Evolutionary conservation across 345 rosid species (phyloP), one percentile per base, ranked within the genome.

Genomic region (Durio zibethinus): DNA sequence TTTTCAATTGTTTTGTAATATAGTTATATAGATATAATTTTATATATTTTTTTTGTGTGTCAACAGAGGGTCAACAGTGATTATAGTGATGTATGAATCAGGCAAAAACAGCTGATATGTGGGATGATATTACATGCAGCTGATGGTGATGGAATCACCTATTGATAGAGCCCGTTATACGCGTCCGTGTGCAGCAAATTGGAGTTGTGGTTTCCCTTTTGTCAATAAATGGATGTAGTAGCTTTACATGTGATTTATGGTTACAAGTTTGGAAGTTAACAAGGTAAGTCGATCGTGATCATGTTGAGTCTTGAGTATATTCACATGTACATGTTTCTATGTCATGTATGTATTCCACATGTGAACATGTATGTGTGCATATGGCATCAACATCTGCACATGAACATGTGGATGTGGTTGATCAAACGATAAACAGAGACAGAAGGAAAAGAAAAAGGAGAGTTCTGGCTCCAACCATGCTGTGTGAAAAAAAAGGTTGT

Each of bases 61-160:
- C 36, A 54, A 20, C 47, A 61, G 4, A 27, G 10, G 35, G 53
- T 42, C 52, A 14, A 21, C 14, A 42, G 33, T 43, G 9, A 66
- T 35, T 66, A 27, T 20, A 33, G 36, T 10, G 60, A 31, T 71
- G 64, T 73, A 72, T 54, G 29, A 70, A 62, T 80, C 73, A 23
- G 10, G 66, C 40, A 70, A 52, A 76, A 45, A 40, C 65, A 29
- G 27, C 40, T 50, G 38, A 67, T 36, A 3, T 18, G 62, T 20
- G 27, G 29, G 74, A 56, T 57, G 80, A 59, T 48, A 64, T 65
- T 5, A 65, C 20, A 43, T 53, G 62, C 70, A 66, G 14, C 38
- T 40, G 80, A 73, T 77, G 73, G 31, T 71, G 80, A 77, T 66
- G 43, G 72, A 68, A 36, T 27, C 57, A n/a, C 40, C 35, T 27